Evolutionary conservation across 1,139 yeast genomes (phyloP).

Genomic region (Zygosaccharomyces sapae): DNA sequence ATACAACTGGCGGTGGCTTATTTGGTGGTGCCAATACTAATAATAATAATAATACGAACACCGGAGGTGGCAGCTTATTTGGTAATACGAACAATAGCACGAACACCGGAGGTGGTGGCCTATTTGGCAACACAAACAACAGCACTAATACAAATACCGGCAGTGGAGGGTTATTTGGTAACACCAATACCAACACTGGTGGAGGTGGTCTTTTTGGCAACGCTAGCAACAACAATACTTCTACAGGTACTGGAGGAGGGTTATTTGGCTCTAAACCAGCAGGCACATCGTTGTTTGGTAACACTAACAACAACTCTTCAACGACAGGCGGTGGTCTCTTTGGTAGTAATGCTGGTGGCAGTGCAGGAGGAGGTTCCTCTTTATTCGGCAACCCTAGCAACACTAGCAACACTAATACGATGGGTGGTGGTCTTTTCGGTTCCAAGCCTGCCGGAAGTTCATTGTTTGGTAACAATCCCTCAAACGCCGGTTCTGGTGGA

Average conservation of each 20-base stretch:
- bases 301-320: conserved; percentile 4
- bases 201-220: conserved; percentile 22
- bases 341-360: conserved; percentile 14
- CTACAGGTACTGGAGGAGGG: conserved; percentile 17
- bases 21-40: conserved; percentile 26
- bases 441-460: conserved; percentile 29
- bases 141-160: conserved; percentile 14
- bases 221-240: conserved; percentile 7
- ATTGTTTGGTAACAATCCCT: conserved; percentile 36
- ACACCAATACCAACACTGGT: conserved; percentile 8
- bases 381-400: conserved; percentile 37
- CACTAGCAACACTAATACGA: conserved; percentile 24
- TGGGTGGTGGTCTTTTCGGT: conserved; percentile 31
- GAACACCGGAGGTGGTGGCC: conserved; percentile 15
- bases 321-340: conserved; percentile 8
- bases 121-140: conserved; percentile 27
- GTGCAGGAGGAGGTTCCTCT: conserved; percentile 17
- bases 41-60: conserved; percentile 5
- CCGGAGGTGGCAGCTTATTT: conserved; percentile 11
- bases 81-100: conserved; percentile 10
- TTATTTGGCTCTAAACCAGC: conserved; percentile 24
- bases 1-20: conserved; percentile 17
- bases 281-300: conserved; percentile 11
- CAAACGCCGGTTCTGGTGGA: conserved; percentile 16
- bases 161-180: conserved; percentile 19